Evolutionary conservation across 805 yeast species (phyloP).

Genomic region (fission yeast (Schizosaccharomyces pombe)): ASM294v3 CU329670.1:2988001-2988500

Average conservation of each 20-base stretch:
- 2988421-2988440: background rate
- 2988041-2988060: background rate
- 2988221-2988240: background rate
- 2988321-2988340: slow-evolving; percentile 1
- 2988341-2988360: slow-evolving; percentile 1
- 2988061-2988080: background rate
- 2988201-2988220: background rate
- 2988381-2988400: background rate
- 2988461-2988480: no score
- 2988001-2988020: background rate
- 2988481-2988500: no score
- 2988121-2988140: background rate
- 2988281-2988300: background rate
- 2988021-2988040: background rate
- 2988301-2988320: background rate
- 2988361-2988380: background rate
- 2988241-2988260: background rate
- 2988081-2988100: background rate
- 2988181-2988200: background rate
- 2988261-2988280: background rate
- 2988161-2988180: no score
- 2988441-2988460: no score
- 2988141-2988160: background rate
- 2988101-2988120: background rate
- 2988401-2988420: background rate